phyloP scores from a whole-genome alignment of 2,329 filamentous ascomycete species.

The Fusarium guadeloupense region DNA sequence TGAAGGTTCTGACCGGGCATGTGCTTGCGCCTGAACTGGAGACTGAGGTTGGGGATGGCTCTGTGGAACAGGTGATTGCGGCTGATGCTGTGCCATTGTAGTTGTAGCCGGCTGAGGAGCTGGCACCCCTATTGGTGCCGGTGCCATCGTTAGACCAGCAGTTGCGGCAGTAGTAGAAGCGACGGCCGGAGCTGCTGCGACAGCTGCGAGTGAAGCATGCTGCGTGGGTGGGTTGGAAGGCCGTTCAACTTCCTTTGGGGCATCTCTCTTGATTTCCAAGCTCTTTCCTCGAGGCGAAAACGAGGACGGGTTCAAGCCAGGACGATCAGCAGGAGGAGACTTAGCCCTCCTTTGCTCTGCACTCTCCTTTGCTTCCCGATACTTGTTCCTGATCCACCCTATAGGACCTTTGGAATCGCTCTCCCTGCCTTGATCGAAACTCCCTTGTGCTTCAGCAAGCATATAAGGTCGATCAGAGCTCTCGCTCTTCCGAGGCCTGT shows the following conservation, averaged over 20 bases:
- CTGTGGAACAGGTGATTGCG: conserved; percentile 5
- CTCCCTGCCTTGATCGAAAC: conserved; percentile 53
- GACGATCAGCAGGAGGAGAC: conserved; percentile 59
- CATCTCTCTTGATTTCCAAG: conserved; percentile 57
- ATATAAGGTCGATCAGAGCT: conserved; percentile 56
- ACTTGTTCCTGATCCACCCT: conserved; percentile 68
- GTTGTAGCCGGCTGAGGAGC: conserved; percentile 19
- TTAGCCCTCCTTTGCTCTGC: conserved; percentile 65
- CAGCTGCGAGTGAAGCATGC: conserved; percentile 14
- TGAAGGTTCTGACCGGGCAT: background rate
- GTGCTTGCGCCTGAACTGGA: background rate
- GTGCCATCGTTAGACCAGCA: background rate
- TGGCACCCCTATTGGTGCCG: conserved; percentile 2
- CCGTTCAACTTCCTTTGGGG: conserved; percentile 33
- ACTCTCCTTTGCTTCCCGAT: conserved; percentile 67
- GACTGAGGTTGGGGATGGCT: conserved; percentile 10
- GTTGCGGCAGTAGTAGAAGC: conserved; percentile 8
- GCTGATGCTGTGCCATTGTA: conserved; percentile 17
- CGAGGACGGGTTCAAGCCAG: conserved; percentile 38
- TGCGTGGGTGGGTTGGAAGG: conserved; percentile 1
- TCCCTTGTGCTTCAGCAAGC: conserved; percentile 52
- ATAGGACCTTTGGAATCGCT: conserved; percentile 61
- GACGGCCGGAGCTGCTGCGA: conserved; percentile 21
- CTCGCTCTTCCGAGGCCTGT: conserved; percentile 60
- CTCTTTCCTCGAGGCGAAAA: conserved; percentile 57